Evolutionary conservation across 257 asterid genomes (phyloP).

Genomic region (Solanum neorickii): DNA sequence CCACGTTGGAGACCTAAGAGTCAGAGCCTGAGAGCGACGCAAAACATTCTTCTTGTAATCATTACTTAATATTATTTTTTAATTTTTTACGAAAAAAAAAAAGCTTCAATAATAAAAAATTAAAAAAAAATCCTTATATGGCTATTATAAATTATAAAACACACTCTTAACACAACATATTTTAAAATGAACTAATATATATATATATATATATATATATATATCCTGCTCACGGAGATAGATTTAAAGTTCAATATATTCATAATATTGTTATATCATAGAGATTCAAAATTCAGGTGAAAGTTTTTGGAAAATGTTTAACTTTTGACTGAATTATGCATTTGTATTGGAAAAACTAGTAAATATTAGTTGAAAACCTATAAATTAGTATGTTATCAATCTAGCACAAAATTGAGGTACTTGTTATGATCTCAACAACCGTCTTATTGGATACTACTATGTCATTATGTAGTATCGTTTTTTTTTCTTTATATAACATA

Average conservation of each 20-base stretch:
- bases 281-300: too few species aligned
- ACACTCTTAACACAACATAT: background rate
- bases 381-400: background rate
- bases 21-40: constrained; percentile 60
- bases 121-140: background rate
- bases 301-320: too few species aligned
- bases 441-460: too few species aligned
- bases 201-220: too few species aligned
- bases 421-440: background rate
- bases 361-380: background rate
- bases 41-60: constrained; percentile 25
- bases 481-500: too few species aligned
- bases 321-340: background rate
- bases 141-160: background rate
- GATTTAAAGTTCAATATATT: too few species aligned
- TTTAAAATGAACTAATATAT: background rate
- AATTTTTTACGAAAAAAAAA: background rate
- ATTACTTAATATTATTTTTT: constrained; percentile 5
- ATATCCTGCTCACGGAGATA: background rate
- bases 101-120: background rate
- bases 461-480: background rate
- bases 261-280: too few species aligned
- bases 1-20: constrained; percentile 31
- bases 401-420: background rate
- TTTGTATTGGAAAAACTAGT: too few species aligned